Base-by-base conservation (phyloP, 176 grass and related monocot genomes). In the Zoysia pacifica region DNA sequence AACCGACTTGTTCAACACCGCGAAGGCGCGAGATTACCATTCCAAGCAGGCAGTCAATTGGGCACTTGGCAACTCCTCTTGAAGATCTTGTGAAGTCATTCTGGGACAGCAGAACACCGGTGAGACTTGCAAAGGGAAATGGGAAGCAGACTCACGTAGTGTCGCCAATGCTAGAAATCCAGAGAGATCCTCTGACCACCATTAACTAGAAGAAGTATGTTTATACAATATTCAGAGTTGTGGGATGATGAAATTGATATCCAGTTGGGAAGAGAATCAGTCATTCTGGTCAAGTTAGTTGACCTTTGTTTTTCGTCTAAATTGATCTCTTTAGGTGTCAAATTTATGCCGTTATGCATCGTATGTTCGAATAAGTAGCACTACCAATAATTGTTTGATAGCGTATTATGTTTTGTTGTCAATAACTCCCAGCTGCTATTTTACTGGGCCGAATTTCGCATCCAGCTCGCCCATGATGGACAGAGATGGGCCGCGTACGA, bases 41-140 rank as follows among this genome's bases (percentile, higher is more conserved):
- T 48, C 91, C 88, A 18, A 93, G 81, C 62, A 54, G 62, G 13
- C 63, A 86, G 72, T 87, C 84, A 11, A 97, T 97, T 0, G 86
- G 81, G 64, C 81, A 91, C 40, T 72, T 89, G 83, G 81, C 79
- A 62, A 83, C 86, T 60, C 88, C 87, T 6, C 76, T 89, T 20
- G 91, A 93, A 14, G 91, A 89, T 69, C 75, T 97, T 35, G 73
- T 97, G 43, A 91, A 79, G 72, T 74, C 73, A 66, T 93, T 91
- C 68, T 70, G 86, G 88, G 93, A 91, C 38, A 82, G 64, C 5
- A 93, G 74, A 69, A 65, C 80, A 41, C 49, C 76, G 60, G 69
- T 74, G 1, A 89, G 87, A 63, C 73, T 80, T 5, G 49, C 66
- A 15, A 89, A 76, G 63, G 89, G 71, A 58, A 89, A 89, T 10